These are phyloP conservation scores for Bathelium albidoporum DNA, from an alignment of 495 filamentous ascomycete species.

Conservation along the genomic window DNA sequence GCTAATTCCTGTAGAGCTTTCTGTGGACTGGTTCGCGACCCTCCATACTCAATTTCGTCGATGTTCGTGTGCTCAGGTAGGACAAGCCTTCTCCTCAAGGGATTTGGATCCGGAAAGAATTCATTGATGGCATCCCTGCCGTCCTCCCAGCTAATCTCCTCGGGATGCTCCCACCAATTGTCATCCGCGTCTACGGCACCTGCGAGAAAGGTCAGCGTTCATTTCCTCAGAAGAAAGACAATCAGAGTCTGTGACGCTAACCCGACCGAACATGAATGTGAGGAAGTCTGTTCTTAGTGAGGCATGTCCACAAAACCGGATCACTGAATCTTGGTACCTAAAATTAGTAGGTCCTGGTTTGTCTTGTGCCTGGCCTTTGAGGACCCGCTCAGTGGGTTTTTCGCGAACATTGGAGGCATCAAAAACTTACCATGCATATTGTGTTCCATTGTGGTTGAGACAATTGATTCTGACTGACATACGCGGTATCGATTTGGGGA, in stretches of 20 bases:
- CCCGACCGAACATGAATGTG: neutral
- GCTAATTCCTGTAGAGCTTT: too few relatives aligned
- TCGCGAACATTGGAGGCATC: neutral
- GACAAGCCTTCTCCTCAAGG: neutral
- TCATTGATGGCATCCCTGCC: neutral
- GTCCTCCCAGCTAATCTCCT: neutral
- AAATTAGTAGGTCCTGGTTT: neutral
- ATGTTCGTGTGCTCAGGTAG: neutral
- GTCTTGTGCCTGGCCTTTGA: neutral
- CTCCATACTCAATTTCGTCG: too few relatives aligned
- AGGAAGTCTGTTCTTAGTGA: too few relatives aligned
- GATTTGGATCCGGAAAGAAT: neutral
- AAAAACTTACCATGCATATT: neutral
- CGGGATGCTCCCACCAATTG: neutral
- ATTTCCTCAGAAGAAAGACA: neutral
- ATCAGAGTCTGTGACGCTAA: neutral
- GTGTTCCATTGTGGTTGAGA: neutral
- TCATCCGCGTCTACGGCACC: neutral
- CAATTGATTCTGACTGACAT: neutral
- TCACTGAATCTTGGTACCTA: neutral
- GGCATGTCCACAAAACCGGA: too few relatives aligned
- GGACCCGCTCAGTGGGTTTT: neutral
- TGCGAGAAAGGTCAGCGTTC: neutral
- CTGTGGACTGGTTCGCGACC: too few relatives aligned
- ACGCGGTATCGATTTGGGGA: too few relatives aligned